phyloP scores from a whole-genome alignment of 305 asterid species.

The Ajuga reptans region DNA sequence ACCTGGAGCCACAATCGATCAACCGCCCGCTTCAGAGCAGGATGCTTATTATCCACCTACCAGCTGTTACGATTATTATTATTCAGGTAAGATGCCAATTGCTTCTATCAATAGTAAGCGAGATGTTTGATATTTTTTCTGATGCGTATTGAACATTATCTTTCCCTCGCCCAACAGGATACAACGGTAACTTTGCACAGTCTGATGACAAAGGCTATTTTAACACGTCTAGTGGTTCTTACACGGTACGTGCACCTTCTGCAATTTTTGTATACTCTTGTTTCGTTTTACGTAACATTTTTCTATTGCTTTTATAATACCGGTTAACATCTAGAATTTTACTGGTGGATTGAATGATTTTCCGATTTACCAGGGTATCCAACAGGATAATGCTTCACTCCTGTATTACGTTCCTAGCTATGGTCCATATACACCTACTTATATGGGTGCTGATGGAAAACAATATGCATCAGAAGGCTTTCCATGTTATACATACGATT shows the following conservation, averaged over 20 bases:
- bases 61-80: constrained; percentile 48
- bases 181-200: constrained; percentile 39
- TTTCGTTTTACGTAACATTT: neutral
- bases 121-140: neutral
- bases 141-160: neutral
- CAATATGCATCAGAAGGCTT: constrained; percentile 54
- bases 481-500: constrained; percentile 42
- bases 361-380: constrained; percentile 35
- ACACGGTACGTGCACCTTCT: constrained; percentile 26
- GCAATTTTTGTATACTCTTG: neutral
- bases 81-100: constrained; percentile 44
- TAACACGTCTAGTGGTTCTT: constrained; percentile 37
- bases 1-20: constrained; percentile 31
- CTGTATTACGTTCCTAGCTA: constrained; percentile 52
- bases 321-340: neutral
- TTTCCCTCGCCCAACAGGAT: constrained; percentile 32
- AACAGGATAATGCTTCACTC: constrained; percentile 42
- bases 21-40: constrained; percentile 38
- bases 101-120: neutral
- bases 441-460: constrained; percentile 46
- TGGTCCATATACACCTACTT: constrained; percentile 49
- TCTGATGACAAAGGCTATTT: constrained; percentile 42
- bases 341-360: neutral
- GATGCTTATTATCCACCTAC: constrained; percentile 47
- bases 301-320: neutral